These are phyloP conservation scores for Globisporangium sylvaticum DNA, from an alignment of 352 stramenopile species.

Conservation along the genomic window DNA sequence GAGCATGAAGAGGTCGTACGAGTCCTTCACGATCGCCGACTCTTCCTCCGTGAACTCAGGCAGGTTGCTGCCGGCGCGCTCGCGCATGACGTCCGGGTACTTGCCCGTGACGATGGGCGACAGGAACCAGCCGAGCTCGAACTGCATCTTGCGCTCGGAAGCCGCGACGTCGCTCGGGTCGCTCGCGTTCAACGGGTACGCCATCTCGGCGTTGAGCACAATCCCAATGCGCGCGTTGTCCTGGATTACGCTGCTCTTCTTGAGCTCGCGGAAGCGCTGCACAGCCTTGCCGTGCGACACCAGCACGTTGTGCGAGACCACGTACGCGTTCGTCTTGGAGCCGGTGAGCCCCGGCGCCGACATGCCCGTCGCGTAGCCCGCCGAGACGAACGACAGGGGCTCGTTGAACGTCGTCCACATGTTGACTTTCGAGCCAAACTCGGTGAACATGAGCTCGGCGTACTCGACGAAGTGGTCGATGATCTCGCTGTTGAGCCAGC, in stretches of 20 bases:
- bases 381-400: constrained; percentile 57
- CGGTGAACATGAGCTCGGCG: constrained; percentile 88
- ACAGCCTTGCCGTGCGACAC: constrained; percentile 85
- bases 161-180: constrained; percentile 47
- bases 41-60: constrained; percentile 84
- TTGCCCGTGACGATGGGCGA: constrained; percentile 87
- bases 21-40: constrained; percentile 60
- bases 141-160: constrained; percentile 83
- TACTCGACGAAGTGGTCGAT: constrained; percentile 87
- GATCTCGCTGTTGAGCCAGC: constrained; percentile 61
- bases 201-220: constrained; percentile 81
- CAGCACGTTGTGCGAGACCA: constrained; percentile 85
- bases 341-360: constrained; percentile 31
- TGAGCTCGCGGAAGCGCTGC: constrained; percentile 67
- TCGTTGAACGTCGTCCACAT: constrained; percentile 96
- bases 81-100: constrained; percentile 89
- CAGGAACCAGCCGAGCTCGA: constrained; percentile 90
- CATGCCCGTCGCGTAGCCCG: constrained; percentile 52
- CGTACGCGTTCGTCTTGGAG: constrained; percentile 39
- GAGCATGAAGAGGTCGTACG: constrained; percentile 93
- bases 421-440: constrained; percentile 89
- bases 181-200: constrained; percentile 71
- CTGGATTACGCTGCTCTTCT: constrained; percentile 16
- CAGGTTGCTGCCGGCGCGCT: constrained; percentile 68
- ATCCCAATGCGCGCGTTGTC: constrained; percentile 87